A percentile compares a stretch with the other conserved stretches of the same genome.
Evolutionary conservation across 2,329 filamentous ascomycete species (phyloP).

Genomic region (Apiospora hydei): DNA sequence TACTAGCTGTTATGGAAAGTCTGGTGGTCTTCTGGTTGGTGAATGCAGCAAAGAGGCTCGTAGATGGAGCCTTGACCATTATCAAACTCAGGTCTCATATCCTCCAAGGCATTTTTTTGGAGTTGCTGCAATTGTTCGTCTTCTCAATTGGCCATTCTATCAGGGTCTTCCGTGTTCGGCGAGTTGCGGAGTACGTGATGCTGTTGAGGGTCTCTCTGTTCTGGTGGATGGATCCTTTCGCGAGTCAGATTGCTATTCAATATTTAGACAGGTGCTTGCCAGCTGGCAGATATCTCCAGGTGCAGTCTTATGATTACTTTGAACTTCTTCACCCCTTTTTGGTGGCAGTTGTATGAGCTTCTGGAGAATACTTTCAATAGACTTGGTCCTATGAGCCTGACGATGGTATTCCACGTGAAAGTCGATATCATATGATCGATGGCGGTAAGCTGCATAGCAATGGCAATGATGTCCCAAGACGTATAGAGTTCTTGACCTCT

Average conservation of each 20-base stretch:
- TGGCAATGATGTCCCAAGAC: no score
- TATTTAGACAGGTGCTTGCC: not conserved
- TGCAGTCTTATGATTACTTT: not conserved
- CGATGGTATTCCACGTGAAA: not conserved
- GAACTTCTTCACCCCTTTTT: not conserved
- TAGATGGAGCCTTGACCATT: not conserved
- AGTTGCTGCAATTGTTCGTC: not conserved
- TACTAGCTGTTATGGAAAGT: not conserved
- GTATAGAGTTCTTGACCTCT: not conserved
- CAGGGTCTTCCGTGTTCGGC: not conserved
- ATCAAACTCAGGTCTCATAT: not conserved
- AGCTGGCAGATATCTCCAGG: not conserved
- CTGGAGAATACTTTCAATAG: not conserved
- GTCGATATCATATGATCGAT: no score
- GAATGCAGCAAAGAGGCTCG: not conserved
- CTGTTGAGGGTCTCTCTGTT: not conserved
- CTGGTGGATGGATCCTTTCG: not conserved
- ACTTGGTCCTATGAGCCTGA: not conserved
- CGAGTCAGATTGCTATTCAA: not conserved
- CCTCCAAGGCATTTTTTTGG: not conserved
- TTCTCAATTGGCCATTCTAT: not conserved
- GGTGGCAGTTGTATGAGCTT: not conserved
- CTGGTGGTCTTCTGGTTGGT: not conserved
- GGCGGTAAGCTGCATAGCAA: no score
- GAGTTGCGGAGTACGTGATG: constrained; percentile 9